A percentile compares a stretch with the other conserved stretches of the same genome.
phyloP scores from a whole-genome alignment of 495 filamentous ascomycete species.

The Penicillium maclennaniae region DNA sequence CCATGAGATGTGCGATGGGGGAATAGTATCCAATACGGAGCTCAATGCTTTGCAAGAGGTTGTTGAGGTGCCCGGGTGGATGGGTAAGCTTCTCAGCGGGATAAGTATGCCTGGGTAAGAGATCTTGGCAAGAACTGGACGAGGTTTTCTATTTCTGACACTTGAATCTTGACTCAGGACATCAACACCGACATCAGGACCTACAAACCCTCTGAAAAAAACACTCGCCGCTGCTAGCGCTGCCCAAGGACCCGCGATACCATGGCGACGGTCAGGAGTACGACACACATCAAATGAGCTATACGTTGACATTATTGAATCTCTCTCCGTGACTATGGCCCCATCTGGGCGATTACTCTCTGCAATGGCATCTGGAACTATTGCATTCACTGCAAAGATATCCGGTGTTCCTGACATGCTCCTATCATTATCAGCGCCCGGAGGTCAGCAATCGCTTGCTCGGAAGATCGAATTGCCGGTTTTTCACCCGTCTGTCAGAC shows the following conservation, averaged over 20 bases:
- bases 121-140: neutral
- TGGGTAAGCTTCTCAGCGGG: slow-evolving; percentile 87
- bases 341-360: slow-evolving; percentile 84
- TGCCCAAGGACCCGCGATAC: slow-evolving; percentile 55
- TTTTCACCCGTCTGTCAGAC: slow-evolving; percentile 91
- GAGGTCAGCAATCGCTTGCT: slow-evolving; percentile 67
- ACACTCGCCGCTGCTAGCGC: slow-evolving; percentile 39
- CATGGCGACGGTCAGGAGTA: slow-evolving; percentile 89
- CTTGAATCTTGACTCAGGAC: slow-evolving; percentile 13
- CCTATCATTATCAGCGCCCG: slow-evolving; percentile 72
- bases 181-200: slow-evolving; percentile 43
- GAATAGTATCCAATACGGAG: slow-evolving; percentile 84
- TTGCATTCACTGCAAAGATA: slow-evolving; percentile 92
- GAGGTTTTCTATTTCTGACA: neutral
- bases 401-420: slow-evolving; percentile 89
- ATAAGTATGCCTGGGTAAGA: slow-evolving; percentile 74
- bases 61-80: slow-evolving; percentile 82
- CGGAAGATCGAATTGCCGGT: slow-evolving; percentile 81
- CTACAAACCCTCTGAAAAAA: slow-evolving; percentile 44
- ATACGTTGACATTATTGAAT: slow-evolving; percentile 94
- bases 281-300: slow-evolving; percentile 95
- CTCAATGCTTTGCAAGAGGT: slow-evolving; percentile 88
- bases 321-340: slow-evolving; percentile 78
- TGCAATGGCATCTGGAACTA: slow-evolving; percentile 85
- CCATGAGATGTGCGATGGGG: slow-evolving; percentile 95